phyloP scores from a whole-genome alignment of 441 rosid species.

The Capsella rubella region DNA sequence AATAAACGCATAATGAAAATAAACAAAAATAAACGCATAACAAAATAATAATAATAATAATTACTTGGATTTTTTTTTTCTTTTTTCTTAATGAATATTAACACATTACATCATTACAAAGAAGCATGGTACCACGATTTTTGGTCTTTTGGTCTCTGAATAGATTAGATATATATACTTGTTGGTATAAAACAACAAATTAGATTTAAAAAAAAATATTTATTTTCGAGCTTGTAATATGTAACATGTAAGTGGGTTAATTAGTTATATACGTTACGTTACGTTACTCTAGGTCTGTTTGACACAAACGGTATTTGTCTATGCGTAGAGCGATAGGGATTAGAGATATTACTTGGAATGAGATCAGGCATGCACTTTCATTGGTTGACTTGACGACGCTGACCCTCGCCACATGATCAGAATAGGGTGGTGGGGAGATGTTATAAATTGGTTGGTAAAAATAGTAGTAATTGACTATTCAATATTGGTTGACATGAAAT shows the following conservation, averaged over 20 bases:
- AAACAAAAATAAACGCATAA: too few species aligned
- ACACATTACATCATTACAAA: background rate
- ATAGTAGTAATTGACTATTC: conserved; percentile 8
- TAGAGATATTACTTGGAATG: background rate
- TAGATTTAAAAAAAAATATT: background rate
- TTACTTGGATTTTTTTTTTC: background rate
- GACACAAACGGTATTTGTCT: background rate
- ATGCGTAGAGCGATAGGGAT: background rate
- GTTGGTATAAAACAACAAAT: background rate
- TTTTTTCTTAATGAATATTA: background rate
- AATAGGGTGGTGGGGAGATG: conserved; percentile 6
- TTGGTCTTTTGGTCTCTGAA: background rate
- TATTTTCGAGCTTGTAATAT: conserved; percentile 1
- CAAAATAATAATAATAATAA: too few species aligned
- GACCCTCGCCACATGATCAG: conserved; percentile 2
- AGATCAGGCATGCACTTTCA: background rate
- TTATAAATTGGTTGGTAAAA: conserved; percentile 5
- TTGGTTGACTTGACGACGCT: conserved; percentile 35
- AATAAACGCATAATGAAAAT: background rate
- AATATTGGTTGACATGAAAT: background rate
- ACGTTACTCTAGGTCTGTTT: background rate
- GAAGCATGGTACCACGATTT: background rate
- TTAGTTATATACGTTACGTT: background rate
- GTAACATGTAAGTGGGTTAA: background rate
- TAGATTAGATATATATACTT: background rate